phyloP scores from a whole-genome alignment of 139 green algal species.

The Chlamydomonas incerta region DNA sequence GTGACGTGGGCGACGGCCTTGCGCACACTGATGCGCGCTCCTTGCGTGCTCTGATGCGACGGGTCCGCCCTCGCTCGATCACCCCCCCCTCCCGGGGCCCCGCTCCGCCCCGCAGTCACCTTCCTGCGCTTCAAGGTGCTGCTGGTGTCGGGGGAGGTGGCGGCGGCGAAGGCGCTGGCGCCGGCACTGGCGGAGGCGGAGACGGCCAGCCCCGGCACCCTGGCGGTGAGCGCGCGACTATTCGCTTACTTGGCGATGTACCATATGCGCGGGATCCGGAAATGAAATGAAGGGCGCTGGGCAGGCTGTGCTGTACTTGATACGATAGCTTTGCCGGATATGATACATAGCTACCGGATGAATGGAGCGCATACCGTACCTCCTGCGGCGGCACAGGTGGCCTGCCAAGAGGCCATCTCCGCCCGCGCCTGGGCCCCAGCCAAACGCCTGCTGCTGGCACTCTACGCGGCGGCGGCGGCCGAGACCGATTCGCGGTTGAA shows the following conservation, averaged over 20 bases:
- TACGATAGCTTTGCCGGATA: no score
- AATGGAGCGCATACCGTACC: neutral
- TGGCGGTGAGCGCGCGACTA: neutral
- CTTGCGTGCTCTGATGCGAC: no score
- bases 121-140: conserved; percentile 47
- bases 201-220: neutral
- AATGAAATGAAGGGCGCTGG: no score
- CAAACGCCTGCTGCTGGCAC: conserved; percentile 15
- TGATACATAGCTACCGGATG: no score
- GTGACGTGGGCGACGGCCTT: no score
- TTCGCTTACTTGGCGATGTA: no score
- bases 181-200: conserved; percentile 28
- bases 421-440: conserved; percentile 13
- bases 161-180: neutral
- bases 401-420: conserved; percentile 15
- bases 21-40: no score
- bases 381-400: neutral
- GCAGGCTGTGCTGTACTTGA: no score
- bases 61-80: no score
- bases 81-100: no score
- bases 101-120: neutral
- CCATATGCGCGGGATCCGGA: no score
- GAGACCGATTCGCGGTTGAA: neutral
- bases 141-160: conserved; percentile 4
- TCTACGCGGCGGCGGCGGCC: neutral